Base-by-base conservation (phyloP, 306 rosid genomes). In the Rosa multiflora region DNA sequence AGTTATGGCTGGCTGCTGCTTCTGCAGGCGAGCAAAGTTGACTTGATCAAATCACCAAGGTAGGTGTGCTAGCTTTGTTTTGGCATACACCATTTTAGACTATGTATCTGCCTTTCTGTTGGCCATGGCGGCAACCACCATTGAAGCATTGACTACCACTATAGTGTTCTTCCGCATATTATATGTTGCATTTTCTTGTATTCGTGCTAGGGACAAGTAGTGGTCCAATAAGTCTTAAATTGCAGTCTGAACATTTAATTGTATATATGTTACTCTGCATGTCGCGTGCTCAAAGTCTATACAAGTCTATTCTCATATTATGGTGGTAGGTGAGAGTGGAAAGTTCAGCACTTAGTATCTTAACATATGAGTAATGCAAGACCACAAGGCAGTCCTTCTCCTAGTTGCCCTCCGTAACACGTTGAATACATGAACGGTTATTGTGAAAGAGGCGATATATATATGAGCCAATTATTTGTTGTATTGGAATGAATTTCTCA, bases 11-110 rank as follows among this genome's bases (percentile, higher is more conserved):
- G 58, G 72, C 72, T 39, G 70, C 72, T 67, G 43, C 72, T 59
- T 8, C 48, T 20, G 59, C 63, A 48, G 49, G 37, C 62, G 79
- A 32, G 49, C 26, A 76, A 63, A 63, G 79, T 76, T 76, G 79
- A 76, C 79, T 63, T 3, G 48, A 63, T 47, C 62, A 64, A 76
- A 40, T 18, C 72, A 67, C 40, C 72, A 67, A 63, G 35, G 12
- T 7, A 13, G 79, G 23, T 32, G 72, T 67, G 49, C 51, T 67
- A 37, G 20, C 72, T 67, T 67, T 67, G 8, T 8, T 40, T 40
- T 42, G 35, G 48, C 37, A 18, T 63, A 7, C 72, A 20, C 49
- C 72, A 76, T 5, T 47, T 32, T 32, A 7, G 37, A 63, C 79
- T 53, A 26, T 64, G 15, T 14, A 67, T 40, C 68, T 62, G 5